These are phyloP conservation scores for Pseudogymnoascus sp. DNA, from an alignment of 2,329 filamentous ascomycete species.

Conservation along the genomic window DNA sequence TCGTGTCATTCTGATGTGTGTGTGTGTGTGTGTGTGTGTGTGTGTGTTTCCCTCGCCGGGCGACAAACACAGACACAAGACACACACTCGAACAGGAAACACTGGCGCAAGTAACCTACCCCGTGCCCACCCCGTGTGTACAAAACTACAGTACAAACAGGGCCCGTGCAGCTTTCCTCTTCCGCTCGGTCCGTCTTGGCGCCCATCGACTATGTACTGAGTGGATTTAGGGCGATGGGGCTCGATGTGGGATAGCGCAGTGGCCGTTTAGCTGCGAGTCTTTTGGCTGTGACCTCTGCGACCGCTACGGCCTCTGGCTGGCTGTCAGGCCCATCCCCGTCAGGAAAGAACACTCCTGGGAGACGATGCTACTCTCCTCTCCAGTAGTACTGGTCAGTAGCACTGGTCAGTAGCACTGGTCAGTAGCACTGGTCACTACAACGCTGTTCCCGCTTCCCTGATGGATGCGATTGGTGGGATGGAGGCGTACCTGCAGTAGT, in stretches of 20 bases:
- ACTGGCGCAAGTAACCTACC: neutral
- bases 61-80: neutral
- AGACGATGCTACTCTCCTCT: neutral
- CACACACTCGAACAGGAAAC: neutral
- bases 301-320: neutral
- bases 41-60: neutral
- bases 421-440: neutral
- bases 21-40: neutral
- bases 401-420: too few relatives aligned
- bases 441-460: neutral
- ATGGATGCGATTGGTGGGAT: neutral
- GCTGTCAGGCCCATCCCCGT: neutral
- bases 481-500: constrained; percentile 1
- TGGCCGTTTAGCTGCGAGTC: too few relatives aligned
- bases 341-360: neutral
- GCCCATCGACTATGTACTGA: neutral
- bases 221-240: neutral
- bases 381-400: neutral
- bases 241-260: neutral
- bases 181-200: neutral
- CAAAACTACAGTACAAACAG: neutral
- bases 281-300: neutral
- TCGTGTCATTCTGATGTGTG: neutral
- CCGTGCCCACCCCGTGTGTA: neutral
- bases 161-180: neutral